phyloP scores from a whole-genome alignment of 2,329 filamentous ascomycete species.

The Hawksworthiomyces lignivorus region DNA sequence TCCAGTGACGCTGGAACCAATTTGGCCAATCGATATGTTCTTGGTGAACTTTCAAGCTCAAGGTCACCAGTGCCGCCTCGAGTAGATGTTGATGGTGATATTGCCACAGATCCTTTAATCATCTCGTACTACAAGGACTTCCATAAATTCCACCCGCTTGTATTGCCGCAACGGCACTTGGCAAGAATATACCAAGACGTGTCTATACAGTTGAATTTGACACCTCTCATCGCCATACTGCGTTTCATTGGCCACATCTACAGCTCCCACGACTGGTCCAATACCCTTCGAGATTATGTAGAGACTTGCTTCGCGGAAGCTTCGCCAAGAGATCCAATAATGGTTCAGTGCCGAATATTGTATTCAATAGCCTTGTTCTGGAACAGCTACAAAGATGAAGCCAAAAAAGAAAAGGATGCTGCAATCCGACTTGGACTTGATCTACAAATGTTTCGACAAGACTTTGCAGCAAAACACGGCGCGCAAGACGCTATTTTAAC shows the following conservation, averaged over 20 bases:
- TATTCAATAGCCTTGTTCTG: slow-evolving; percentile 4
- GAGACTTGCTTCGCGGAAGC: slow-evolving; percentile 1
- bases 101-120: neutral
- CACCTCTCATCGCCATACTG: neutral
- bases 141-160: slow-evolving; percentile 2
- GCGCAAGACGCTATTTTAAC: slow-evolving; percentile 37
- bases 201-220: neutral
- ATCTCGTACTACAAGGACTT: slow-evolving; percentile 2
- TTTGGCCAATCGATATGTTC: neutral
- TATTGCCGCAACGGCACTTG: neutral
- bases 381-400: slow-evolving; percentile 15
- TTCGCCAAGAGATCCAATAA: neutral
- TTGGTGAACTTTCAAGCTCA: neutral
- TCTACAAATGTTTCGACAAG: slow-evolving; percentile 49
- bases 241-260: slow-evolving; percentile 3
- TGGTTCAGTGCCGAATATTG: slow-evolving; percentile 3
- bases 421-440: slow-evolving; percentile 53
- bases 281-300: neutral
- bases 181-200: neutral
- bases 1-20: neutral
- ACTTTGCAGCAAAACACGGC: slow-evolving; percentile 43
- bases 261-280: neutral
- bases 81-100: neutral
- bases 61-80: neutral
- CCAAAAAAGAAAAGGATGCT: slow-evolving; percentile 27